Base-by-base conservation (phyloP, 2,329 filamentous ascomycete genomes). In the Teratosphaeria viscida region DNA sequence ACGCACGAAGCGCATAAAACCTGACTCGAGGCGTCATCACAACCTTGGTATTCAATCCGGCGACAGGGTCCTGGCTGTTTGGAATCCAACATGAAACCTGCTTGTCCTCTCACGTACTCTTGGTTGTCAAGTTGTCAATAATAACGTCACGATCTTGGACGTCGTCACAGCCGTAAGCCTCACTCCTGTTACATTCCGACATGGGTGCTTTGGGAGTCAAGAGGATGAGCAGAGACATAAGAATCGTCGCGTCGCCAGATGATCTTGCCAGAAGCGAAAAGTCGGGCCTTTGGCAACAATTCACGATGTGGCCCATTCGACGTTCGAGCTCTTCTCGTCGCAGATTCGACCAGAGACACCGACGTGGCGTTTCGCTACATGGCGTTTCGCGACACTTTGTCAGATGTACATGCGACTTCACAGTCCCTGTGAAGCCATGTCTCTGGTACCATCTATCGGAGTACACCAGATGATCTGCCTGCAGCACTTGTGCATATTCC, bases 371-470 rank as follows among this genome's bases (percentile, higher is more conserved):
- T 19, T 58, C 32, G 2, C 52, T 23, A 23, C n/a, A 35, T 52
- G 14, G 34, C 5, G 19, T 8, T 19, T 58, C 32, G 2, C 52
- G 63, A 52, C 60, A 63, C 54, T 62, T 58, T 23, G 57, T 63
- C 11, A 58, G 59, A 54, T 65, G 63, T 29, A 63, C 56, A 49
- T 65, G 63, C 59, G 55, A 57, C 34, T 57, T 52, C 52, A 58
- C 60, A 10, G 54, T 65, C 8, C 63, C 61, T 2, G 57, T 63
- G 12, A 60, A 62, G 47, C 63, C 63, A 29, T 65, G 63, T 47
- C 60, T 65, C 12, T 65, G 63, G 63, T 65, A 60, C 57, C 63
- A 65, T 52, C 52, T 65, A 39, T 61, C 58, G 10, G 60, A 61
- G 39, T 23, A 16, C 37, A 16, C 12, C 5, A 43, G 12, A 37